These are phyloP conservation scores for Lentithecium fluviatile DNA, from an alignment of 495 filamentous ascomycete species.

Conservation along the genomic window DNA sequence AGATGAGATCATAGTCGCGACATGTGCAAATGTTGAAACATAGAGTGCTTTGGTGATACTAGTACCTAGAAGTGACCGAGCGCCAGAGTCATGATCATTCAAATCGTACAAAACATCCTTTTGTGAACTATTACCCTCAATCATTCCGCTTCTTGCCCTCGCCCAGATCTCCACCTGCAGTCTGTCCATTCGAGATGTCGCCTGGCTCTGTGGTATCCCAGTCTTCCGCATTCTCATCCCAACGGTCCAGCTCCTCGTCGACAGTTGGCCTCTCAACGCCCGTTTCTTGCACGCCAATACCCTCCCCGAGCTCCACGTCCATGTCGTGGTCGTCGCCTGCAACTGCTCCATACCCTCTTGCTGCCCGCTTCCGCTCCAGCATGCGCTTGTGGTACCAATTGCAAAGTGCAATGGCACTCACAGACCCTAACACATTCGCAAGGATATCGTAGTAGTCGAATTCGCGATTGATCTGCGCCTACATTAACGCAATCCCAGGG, in stretches of 20 bases:
- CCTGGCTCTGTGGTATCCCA: slow-evolving; percentile 57
- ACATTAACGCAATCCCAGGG: slow-evolving; percentile 5
- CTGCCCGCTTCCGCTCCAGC: slow-evolving; percentile 81
- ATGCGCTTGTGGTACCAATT: slow-evolving; percentile 93
- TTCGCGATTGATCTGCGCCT: slow-evolving; percentile 59
- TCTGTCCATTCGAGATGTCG: slow-evolving; percentile 10
- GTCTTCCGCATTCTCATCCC: slow-evolving; percentile 78
- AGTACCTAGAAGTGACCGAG: too few species aligned
- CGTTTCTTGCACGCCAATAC: slow-evolving; percentile 34
- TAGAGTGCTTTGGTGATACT: too few species aligned
- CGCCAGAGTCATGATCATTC: background rate
- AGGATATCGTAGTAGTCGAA: slow-evolving; percentile 87
- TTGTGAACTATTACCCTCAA: slow-evolving; percentile 4
- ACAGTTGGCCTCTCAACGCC: slow-evolving; percentile 46
- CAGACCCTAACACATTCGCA: slow-evolving; percentile 81
- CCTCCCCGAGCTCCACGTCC: slow-evolving; percentile 48
- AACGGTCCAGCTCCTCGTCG: slow-evolving; percentile 76
- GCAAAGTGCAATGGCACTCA: slow-evolving; percentile 67
- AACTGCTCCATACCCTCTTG: slow-evolving; percentile 66
- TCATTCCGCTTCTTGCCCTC: slow-evolving; percentile 32
- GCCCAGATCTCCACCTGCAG: slow-evolving; percentile 23
- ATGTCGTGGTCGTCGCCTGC: slow-evolving; percentile 53
- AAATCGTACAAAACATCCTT: background rate
- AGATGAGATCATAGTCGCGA: too few species aligned
- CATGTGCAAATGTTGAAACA: too few species aligned